phyloP scores from a whole-genome alignment of 2,329 filamentous ascomycete species.

The Fusarium sp. region DNA sequence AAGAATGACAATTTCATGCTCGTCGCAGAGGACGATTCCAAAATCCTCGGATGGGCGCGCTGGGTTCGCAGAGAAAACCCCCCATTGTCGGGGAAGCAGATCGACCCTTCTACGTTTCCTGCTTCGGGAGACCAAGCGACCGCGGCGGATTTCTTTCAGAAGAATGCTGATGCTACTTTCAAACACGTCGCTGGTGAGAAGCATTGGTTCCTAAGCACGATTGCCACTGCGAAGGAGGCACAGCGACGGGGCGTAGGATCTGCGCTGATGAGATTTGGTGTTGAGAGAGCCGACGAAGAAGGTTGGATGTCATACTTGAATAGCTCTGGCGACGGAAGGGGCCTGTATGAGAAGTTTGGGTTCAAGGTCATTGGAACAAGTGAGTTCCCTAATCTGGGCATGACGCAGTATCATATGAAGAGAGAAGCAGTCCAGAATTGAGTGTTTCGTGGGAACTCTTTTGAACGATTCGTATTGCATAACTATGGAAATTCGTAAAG shows the following conservation, averaged over 20 bases:
- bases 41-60: slow-evolving; percentile 49
- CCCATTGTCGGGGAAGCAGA: slow-evolving; percentile 29
- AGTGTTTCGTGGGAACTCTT: neutral
- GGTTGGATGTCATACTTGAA: slow-evolving; percentile 47
- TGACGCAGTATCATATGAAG: slow-evolving; percentile 49
- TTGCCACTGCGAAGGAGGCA: slow-evolving; percentile 48
- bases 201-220: slow-evolving; percentile 51
- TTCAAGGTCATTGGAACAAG: slow-evolving; percentile 42
- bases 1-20: slow-evolving; percentile 49
- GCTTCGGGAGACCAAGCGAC: slow-evolving; percentile 46
- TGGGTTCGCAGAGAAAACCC: slow-evolving; percentile 50
- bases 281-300: slow-evolving; percentile 47
- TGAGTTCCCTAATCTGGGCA: slow-evolving; percentile 37
- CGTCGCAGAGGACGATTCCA: slow-evolving; percentile 41
- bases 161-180: slow-evolving; percentile 40
- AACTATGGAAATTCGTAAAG: slow-evolving; percentile 30
- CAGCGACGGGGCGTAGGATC: slow-evolving; percentile 51
- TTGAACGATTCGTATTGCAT: slow-evolving; percentile 25
- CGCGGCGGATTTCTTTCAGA: slow-evolving; percentile 56
- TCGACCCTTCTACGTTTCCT: slow-evolving; percentile 43
- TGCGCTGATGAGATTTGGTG: slow-evolving; percentile 50
- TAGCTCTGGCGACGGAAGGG: slow-evolving; percentile 41
- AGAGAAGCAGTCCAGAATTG: slow-evolving; percentile 31
- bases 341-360: slow-evolving; percentile 48
- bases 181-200: slow-evolving; percentile 43